Conservation (phyloP, 192 early-diverging fungal genomes). For the Coemansia sp. region DNA sequence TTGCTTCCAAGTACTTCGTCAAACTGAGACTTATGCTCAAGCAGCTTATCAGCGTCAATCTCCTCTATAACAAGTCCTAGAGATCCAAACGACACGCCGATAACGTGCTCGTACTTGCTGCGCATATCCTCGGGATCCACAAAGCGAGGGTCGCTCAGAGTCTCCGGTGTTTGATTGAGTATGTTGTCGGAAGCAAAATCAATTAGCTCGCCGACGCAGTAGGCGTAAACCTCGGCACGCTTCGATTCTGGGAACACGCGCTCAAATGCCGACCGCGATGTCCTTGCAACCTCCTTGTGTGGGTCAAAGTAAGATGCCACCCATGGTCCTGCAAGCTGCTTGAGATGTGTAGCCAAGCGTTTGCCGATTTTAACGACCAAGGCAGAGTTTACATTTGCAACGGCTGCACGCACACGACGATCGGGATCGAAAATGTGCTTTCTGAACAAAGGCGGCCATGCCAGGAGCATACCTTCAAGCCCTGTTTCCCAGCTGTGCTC, state of each 20-base stretch:
- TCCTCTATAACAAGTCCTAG: slow-evolving; percentile 35
- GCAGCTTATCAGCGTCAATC: slow-evolving; percentile 8
- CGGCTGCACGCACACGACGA: slow-evolving; percentile 73
- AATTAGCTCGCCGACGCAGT: slow-evolving; percentile 73
- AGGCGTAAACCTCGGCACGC: slow-evolving; percentile 67
- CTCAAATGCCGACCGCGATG: slow-evolving; percentile 57
- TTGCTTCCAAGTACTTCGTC: slow-evolving; percentile 21
- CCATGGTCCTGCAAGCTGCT: slow-evolving; percentile 83
- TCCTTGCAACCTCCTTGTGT: slow-evolving; percentile 68
- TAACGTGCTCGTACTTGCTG: slow-evolving; percentile 41
- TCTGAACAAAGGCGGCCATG: slow-evolving; percentile 37
- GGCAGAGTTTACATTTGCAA: slow-evolving; percentile 63
- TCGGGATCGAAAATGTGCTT: slow-evolving; percentile 69
- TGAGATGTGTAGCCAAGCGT: slow-evolving; percentile 75
- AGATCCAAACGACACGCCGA: slow-evolving; percentile 42
- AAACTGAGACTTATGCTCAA: slow-evolving; percentile 34
- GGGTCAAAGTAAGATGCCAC: slow-evolving; percentile 79
- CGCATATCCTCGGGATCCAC: slow-evolving; percentile 34
- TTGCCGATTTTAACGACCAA: slow-evolving; percentile 69
- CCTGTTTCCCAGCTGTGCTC: slow-evolving; percentile 54
- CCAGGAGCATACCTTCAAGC: slow-evolving; percentile 39
- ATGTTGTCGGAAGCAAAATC: slow-evolving; percentile 67
- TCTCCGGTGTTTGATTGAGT: slow-evolving; percentile 75
- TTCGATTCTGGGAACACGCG: slow-evolving; percentile 80
- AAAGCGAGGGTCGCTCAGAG: slow-evolving; percentile 62